A percentile compares a stretch with the other conserved stretches of the same genome.
phyloP scores from a whole-genome alignment of 495 filamentous ascomycete species.

The Lepidopterella palustris region DNA sequence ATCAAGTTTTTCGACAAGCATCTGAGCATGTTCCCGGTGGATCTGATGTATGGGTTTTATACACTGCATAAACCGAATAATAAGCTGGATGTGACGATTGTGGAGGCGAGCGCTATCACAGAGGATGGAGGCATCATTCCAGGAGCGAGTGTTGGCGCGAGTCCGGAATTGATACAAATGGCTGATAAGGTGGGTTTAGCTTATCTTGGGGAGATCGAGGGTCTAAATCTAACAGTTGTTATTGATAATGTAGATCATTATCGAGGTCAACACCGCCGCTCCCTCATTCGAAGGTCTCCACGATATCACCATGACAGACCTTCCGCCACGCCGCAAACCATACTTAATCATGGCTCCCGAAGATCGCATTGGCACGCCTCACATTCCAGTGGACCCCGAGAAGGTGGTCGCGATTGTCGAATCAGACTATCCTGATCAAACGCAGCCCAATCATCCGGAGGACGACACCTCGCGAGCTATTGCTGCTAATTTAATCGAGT shows the following conservation, averaged over 20 bases:
- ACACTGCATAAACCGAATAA: slow-evolving; percentile 54
- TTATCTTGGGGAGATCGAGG: not conserved
- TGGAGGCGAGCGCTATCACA: slow-evolving; percentile 87
- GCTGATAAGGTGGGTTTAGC: slow-evolving; percentile 59
- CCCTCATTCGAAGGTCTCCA: slow-evolving; percentile 85
- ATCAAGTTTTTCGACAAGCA: slow-evolving; percentile 95
- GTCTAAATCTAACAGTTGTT: not conserved
- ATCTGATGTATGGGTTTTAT: slow-evolving; percentile 62
- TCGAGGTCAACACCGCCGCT: slow-evolving; percentile 84
- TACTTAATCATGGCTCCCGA: slow-evolving; percentile 74
- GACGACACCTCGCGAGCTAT: slow-evolving; percentile 68
- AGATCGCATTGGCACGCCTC: slow-evolving; percentile 75
- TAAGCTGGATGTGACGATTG: slow-evolving; percentile 74
- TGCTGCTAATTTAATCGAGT: slow-evolving; percentile 77
- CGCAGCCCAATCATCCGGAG: slow-evolving; percentile 65
- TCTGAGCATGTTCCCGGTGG: slow-evolving; percentile 85
- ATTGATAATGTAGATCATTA: slow-evolving; percentile 53
- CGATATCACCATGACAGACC: slow-evolving; percentile 82
- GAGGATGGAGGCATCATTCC: slow-evolving; percentile 87
- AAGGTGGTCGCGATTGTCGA: slow-evolving; percentile 83
- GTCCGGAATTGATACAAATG: slow-evolving; percentile 81
- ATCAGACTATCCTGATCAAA: slow-evolving; percentile 78
- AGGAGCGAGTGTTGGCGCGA: slow-evolving; percentile 79
- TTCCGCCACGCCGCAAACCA: slow-evolving; percentile 74
- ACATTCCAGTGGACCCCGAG: slow-evolving; percentile 85